Evolutionary conservation across 140 eudicot species (phyloP).

Genomic region (Cichorium intybus): DNA sequence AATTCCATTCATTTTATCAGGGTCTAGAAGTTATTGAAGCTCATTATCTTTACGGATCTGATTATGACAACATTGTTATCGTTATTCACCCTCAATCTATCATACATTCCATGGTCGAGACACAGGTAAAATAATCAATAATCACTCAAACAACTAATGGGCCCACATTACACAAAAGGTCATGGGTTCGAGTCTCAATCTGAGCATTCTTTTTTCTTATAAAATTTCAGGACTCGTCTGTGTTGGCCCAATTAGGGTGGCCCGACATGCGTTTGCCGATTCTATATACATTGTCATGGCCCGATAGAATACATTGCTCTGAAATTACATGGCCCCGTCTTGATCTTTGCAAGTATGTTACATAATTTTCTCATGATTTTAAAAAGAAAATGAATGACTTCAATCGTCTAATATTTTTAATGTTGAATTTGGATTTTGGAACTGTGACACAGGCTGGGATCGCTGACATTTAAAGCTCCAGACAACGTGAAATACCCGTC

Average conservation of each 20-base stretch:
- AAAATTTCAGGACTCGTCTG: slow-evolving; percentile 73
- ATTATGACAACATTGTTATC: slow-evolving; percentile 86
- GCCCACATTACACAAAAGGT: no score
- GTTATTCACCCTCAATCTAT: slow-evolving; percentile 98
- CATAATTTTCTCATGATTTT: background rate
- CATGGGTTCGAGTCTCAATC: background rate
- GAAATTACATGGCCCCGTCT: slow-evolving; percentile 99
- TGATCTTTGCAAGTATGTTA: slow-evolving; percentile 89
- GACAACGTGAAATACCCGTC: slow-evolving; percentile 97
- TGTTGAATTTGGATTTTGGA: slow-evolving; percentile 6
- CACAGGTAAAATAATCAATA: slow-evolving; percentile 55
- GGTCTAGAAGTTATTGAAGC: slow-evolving; percentile 99
- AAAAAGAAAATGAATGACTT: background rate
- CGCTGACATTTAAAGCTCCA: slow-evolving; percentile 85
- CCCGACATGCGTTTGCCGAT: slow-evolving; percentile 98
- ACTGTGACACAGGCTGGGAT: slow-evolving; percentile 62
- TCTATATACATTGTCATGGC: slow-evolving; percentile 93
- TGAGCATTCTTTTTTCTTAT: background rate
- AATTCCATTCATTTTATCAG: slow-evolving; percentile 37
- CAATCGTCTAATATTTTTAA: background rate
- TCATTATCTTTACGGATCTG: slow-evolving; percentile 89
- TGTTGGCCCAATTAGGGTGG: slow-evolving; percentile 97
- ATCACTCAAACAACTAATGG: background rate
- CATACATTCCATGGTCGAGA: slow-evolving; percentile 97
- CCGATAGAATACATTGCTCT: slow-evolving; percentile 83